Conservation (phyloP, 805 yeast genomes). For the Kurtzmaniella fragi region DNA sequence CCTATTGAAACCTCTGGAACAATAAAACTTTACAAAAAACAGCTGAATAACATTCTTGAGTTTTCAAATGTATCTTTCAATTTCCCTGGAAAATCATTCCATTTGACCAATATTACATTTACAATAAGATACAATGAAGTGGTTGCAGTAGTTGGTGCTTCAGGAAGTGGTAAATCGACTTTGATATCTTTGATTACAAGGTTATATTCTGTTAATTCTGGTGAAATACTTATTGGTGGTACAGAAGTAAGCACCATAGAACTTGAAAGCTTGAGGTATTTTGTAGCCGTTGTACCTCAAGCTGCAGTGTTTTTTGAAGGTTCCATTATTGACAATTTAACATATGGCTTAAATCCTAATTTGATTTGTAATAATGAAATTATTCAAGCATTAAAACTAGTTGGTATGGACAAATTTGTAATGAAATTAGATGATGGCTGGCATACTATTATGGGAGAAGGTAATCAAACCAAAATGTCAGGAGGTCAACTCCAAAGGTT, state of each 20-base stretch:
- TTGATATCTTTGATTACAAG: constrained; percentile 52
- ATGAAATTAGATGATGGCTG: constrained; percentile 51
- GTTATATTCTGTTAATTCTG: constrained; percentile 40
- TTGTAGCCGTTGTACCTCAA: constrained; percentile 72
- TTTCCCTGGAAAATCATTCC: constrained; percentile 34
- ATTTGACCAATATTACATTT: constrained; percentile 40
- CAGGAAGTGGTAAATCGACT: constrained; percentile 93
- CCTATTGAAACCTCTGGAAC: constrained; percentile 35
- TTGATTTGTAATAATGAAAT: constrained; percentile 25
- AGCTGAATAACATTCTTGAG: constrained; percentile 18
- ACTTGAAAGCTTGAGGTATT: constrained; percentile 43
- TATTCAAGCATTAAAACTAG: constrained; percentile 34
- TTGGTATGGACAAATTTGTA: constrained; percentile 53
- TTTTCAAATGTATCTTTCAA: constrained; percentile 46
- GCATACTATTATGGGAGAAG: constrained; percentile 53
- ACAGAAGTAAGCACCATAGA: constrained; percentile 44
- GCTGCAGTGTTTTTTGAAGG: constrained; percentile 69
- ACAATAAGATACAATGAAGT: constrained; percentile 41
- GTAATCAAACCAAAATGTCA: constrained; percentile 47
- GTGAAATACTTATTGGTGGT: constrained; percentile 42
- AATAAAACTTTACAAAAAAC: constrained; percentile 16
- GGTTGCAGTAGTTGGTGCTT: constrained; percentile 72
- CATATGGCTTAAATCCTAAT: constrained; percentile 46
- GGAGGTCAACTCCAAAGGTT: constrained; percentile 91
- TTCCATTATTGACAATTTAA: constrained; percentile 62